Evolutionary conservation across 306 rosid species (phyloP).

Genomic region (Neltuma alba): DNA sequence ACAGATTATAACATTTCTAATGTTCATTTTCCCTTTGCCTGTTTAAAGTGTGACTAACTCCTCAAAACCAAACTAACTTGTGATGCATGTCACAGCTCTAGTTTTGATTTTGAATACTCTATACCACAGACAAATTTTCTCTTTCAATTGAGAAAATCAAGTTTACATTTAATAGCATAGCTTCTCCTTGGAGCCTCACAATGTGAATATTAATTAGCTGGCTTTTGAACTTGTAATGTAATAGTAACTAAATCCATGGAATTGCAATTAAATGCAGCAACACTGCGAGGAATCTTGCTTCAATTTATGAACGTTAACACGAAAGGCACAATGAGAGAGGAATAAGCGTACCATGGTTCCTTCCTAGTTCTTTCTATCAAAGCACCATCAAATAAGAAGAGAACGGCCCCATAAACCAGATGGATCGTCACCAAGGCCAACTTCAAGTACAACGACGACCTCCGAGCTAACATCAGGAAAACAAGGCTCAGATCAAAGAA

Average conservation of each 20-base stretch:
- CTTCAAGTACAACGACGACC: slow-evolving; percentile 80
- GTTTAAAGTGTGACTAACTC: not conserved
- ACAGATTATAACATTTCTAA: slow-evolving; percentile 3
- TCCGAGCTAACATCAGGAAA: slow-evolving; percentile 64
- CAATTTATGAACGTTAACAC: not conserved
- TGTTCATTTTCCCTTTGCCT: not conserved
- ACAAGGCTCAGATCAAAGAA: not conserved
- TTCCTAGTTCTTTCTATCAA: slow-evolving; percentile 70
- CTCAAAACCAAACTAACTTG: slow-evolving; percentile 17
- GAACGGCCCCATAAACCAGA: slow-evolving; percentile 63
- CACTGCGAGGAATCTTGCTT: slow-evolving; percentile 20
- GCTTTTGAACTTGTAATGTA: not conserved
- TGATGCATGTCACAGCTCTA: not conserved
- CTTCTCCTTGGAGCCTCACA: slow-evolving; percentile 5
- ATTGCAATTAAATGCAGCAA: slow-evolving; percentile 28
- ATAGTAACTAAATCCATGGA: not conserved
- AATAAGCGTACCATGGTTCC: slow-evolving; percentile 71
- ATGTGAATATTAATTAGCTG: not conserved
- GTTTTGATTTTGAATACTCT: not conserved
- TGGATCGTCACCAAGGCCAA: slow-evolving; percentile 71
- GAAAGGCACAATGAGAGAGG: slow-evolving; percentile 6
- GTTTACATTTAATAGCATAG: not conserved
- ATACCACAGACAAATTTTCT: not conserved
- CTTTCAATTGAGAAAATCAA: slow-evolving; percentile 12
- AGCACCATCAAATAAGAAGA: slow-evolving; percentile 75